Evolutionary conservation across 148 eudicot species (phyloP).

Genomic region (Nepenthes gracilis): DNA sequence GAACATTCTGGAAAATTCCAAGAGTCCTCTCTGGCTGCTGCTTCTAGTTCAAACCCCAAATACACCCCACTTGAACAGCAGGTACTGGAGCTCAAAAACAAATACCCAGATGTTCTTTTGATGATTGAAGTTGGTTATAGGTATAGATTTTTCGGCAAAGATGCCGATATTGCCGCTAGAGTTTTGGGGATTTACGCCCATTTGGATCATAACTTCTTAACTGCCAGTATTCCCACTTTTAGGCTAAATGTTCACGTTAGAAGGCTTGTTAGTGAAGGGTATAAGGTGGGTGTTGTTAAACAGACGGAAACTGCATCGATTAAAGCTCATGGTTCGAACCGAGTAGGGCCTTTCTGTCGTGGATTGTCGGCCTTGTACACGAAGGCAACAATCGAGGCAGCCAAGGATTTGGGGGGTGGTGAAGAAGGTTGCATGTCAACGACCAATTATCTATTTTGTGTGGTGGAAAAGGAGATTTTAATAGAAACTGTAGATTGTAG

Average conservation of each 20-base stretch:
- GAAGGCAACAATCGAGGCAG: conserved; percentile 90
- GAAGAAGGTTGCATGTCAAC: conserved; percentile 64
- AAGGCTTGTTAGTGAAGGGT: conserved; percentile 86
- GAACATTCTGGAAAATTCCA: conserved; percentile 19
- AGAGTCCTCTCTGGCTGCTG: no score
- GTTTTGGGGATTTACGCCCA: conserved; percentile 76
- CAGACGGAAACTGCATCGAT: conserved; percentile 86
- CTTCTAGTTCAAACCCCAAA: conserved; percentile 18
- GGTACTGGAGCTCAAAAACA: conserved; percentile 60
- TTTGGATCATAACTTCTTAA: conserved; percentile 81
- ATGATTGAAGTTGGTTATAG: conserved; percentile 92
- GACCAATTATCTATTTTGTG: conserved; percentile 72
- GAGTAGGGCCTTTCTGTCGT: conserved; percentile 64
- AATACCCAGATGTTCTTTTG: conserved; percentile 72
- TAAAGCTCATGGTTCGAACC: conserved; percentile 83
- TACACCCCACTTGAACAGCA: conserved; percentile 88
- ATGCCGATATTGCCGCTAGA: conserved; percentile 90
- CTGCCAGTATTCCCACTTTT: conserved; percentile 95
- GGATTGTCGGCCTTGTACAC: conserved; percentile 91
- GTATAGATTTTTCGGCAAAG: conserved; percentile 76
- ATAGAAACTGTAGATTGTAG: conserved; percentile 26
- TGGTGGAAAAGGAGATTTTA: conserved; percentile 45
- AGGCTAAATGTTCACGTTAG: conserved; percentile 86
- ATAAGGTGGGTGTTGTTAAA: conserved; percentile 91
- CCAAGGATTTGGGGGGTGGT: conserved; percentile 63